Base-by-base conservation (phyloP, 441 rosid species). In the Viola pubescens region DNA sequence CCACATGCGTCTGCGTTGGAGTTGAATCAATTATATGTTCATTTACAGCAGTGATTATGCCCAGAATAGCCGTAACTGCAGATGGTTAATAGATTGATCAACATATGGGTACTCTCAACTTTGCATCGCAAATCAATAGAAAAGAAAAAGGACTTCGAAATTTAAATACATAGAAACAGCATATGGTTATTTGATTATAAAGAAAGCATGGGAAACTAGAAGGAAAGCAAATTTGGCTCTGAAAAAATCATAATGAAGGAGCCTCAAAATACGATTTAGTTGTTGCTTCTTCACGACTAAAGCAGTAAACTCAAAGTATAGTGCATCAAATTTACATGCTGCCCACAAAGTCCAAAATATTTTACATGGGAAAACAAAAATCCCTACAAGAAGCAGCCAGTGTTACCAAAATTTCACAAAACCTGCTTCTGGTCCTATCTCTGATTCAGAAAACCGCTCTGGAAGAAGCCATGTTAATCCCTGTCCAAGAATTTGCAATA, bases 401-500 rank as follows among this genome's bases (percentile, higher is more conserved):
- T 66, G 81, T 87, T 87, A 83, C 95, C 91, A 79, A 88, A 88
- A 60, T 79, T 77, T 81, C 91, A 92, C 97, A 89, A 81, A 94
- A 94, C 99, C 99, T 90, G 99, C 96, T 94, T 94, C 99, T 80
- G 96, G 95, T 71, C 94, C 94, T 60, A 94, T 90, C 82, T 90
- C 97, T 70, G 99, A 89, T 60, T 75, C 68, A 51, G 95, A 86
- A 74, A 94, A 90, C 67, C 94, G 77, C 77, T 86, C 99, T 0
- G 97, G 97, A 68, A 94, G 91, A 72, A 88, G 83, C 99, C 97
- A 94, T 45, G 97, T 90, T 66, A 94, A 75, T 73, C 95, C 97
- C 97, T 94, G 89, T 43, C 68, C 47, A 67, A 55, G 4, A 16
- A 37, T 61, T 65, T 57, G 43, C 51, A 61, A 56, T 3, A 49